Evolutionary conservation across 768 basidiomycete genomes (phyloP), one percentile per base, ranked within the genome.

Genomic region (Coprinopsis strossmayeri): DNA sequence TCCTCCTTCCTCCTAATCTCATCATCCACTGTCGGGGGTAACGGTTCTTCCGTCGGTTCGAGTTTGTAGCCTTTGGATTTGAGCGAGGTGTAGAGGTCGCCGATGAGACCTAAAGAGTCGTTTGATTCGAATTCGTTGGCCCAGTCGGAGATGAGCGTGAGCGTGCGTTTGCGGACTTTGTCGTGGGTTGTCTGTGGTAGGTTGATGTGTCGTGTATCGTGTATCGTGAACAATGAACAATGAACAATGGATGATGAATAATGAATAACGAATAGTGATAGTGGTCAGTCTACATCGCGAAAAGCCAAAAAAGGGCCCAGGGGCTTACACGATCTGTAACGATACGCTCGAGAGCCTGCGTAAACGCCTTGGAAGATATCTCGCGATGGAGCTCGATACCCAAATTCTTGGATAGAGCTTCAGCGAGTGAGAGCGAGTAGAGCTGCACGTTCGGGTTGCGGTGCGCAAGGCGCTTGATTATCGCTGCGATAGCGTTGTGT

Each of bases 381-480:
- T 99, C 95, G 39, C 86, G 76, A 62, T 93, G 82, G 10, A 97
- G 69, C 21, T 80, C 74, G 54, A 85, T 74, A 2, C 81, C 81
- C 56, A 91, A 91, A 67, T 99, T 99, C 78, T 94, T 95, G 30
- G 85, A 83, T 10, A 99, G 74, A 0, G 93, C 79, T 60, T 97
- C 95, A 2, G 85, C 77, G 15, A 98, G 75, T 1, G 90, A 81
- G 3, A 99, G 79, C 3, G 95, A 79, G 60, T 94, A 97, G 1
- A 97, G 78, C 67, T 99, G 96, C 1, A 99, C 96, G 57, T 95
- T 99, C 1, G 96, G 87, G 63, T 89, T 96, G 17, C 96, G 81
- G 66, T 99, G 96, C 9, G 87, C 77, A 1, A 99, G 75, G 3
- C 96, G 89, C 66, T 94, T 97, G 59, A 93, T 74, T 26, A 96